Conservation (phyloP, 495 filamentous ascomycete genomes). For the Neurospora cerealis region DNA sequence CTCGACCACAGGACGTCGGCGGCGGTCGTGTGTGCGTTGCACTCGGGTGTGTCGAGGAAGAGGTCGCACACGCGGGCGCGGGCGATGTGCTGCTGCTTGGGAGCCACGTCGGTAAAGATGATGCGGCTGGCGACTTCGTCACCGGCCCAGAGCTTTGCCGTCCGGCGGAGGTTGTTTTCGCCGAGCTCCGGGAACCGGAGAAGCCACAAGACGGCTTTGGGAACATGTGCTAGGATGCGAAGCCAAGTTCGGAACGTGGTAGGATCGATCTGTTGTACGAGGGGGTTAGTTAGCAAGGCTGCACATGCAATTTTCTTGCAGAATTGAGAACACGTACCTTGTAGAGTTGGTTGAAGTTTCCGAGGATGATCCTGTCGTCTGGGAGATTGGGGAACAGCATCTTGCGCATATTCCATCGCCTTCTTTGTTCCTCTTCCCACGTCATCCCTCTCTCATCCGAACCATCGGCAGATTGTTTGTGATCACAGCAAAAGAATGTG, state of each 20-base stretch:
- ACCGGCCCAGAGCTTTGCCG: constrained; percentile 74
- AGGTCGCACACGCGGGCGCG: constrained; percentile 87
- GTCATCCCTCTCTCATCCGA: constrained; percentile 49
- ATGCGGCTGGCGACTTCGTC: constrained; percentile 82
- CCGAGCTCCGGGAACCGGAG: constrained; percentile 93
- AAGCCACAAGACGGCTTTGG: constrained; percentile 89
- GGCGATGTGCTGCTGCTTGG: constrained; percentile 89
- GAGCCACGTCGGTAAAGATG: constrained; percentile 92
- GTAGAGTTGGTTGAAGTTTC: constrained; percentile 98
- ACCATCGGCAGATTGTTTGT: constrained; percentile 84
- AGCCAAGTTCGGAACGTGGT: constrained; percentile 96
- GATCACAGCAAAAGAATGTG: constrained; percentile 98
- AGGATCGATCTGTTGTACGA: constrained; percentile 69
- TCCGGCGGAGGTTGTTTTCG: constrained; percentile 72
- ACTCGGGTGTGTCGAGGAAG: constrained; percentile 95
- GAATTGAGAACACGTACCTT: constrained; percentile 54
- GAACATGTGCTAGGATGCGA: constrained; percentile 76
- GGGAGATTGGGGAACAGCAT: constrained; percentile 79
- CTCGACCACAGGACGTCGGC: constrained; percentile 95
- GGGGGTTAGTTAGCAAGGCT: background rate
- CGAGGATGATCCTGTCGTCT: constrained; percentile 84
- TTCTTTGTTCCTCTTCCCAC: constrained; percentile 79
- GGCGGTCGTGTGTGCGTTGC: constrained; percentile 95
- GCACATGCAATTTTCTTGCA: background rate
- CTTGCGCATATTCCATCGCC: constrained; percentile 90